These are phyloP conservation scores for Metarhizium robertsii DNA, from an alignment of 2,329 filamentous ascomycete species.

Conservation along the genomic window DNA sequence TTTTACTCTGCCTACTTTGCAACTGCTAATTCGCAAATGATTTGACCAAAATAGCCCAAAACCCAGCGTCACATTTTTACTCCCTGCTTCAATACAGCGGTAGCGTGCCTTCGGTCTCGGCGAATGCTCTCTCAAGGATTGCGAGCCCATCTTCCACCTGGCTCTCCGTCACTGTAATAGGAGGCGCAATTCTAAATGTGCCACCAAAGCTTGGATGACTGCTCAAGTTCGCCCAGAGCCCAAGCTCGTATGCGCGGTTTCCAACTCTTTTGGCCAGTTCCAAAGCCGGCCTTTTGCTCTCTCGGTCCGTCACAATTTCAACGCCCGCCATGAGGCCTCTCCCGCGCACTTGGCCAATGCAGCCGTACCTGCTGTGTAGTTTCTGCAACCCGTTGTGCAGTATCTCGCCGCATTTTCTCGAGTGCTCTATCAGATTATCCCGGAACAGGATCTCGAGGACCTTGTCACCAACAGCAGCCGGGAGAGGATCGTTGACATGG, in stretches of 20 bases:
- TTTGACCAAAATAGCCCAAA: background rate
- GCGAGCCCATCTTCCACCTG: slow-evolving; percentile 40
- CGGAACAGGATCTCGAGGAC: slow-evolving; percentile 52
- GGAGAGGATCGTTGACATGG: slow-evolving; percentile 52
- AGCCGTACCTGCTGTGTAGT: slow-evolving; percentile 43
- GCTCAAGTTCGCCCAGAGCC: slow-evolving; percentile 48
- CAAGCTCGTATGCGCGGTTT: slow-evolving; percentile 37
- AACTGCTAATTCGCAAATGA: background rate
- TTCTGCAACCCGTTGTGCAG: slow-evolving; percentile 36
- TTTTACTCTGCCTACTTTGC: background rate
- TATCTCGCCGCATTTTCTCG: slow-evolving; percentile 32
- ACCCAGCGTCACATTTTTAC: background rate
- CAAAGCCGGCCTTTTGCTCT: slow-evolving; percentile 35
- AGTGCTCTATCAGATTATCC: slow-evolving; percentile 39
- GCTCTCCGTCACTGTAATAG: slow-evolving; percentile 44
- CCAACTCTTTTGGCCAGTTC: slow-evolving; percentile 39
- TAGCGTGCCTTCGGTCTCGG: slow-evolving; percentile 20
- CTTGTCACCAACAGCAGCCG: slow-evolving; percentile 50
- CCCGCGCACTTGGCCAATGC: slow-evolving; percentile 52
- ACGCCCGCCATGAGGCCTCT: slow-evolving; percentile 48
- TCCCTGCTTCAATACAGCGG: slow-evolving; percentile 15
- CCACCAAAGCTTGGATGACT: slow-evolving; percentile 45
- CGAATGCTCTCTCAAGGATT: slow-evolving; percentile 49
- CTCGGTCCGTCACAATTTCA: slow-evolving; percentile 44
- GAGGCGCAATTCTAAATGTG: slow-evolving; percentile 50